These are phyloP conservation scores for Thraustochytrium striatum DNA, from an alignment of 352 stramenopile genomes.

Conservation along the genomic window DNA sequence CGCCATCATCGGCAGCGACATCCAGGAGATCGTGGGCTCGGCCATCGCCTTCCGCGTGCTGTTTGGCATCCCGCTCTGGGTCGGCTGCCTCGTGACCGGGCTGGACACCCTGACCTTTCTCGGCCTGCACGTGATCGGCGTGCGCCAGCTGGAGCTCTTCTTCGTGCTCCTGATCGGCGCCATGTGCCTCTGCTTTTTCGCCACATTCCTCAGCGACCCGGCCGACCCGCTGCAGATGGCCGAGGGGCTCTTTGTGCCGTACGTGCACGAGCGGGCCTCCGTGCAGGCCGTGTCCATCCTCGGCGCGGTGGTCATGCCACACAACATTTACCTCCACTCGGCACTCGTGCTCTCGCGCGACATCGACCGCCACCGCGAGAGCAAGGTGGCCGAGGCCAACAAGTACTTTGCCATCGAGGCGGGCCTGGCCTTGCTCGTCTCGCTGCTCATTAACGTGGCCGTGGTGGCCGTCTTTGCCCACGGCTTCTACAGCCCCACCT, in stretches of 20 bases:
- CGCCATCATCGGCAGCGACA: constrained; percentile 81
- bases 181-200: constrained; percentile 87
- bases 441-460: constrained; percentile 89
- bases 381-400: constrained; percentile 73
- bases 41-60: constrained; percentile 83
- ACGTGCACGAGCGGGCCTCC: constrained; percentile 67
- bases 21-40: constrained; percentile 83
- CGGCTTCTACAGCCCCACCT: constrained; percentile 73
- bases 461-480: constrained; percentile 87
- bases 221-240: constrained; percentile 66
- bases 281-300: constrained; percentile 82
- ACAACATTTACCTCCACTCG: constrained; percentile 92
- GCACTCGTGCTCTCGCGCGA: constrained; percentile 69
- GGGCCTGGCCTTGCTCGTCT: constrained; percentile 79
- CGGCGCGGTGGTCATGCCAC: constrained; percentile 90
- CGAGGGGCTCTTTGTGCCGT: constrained; percentile 70
- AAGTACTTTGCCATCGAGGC: constrained; percentile 90
- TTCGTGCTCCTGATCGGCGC: constrained; percentile 83
- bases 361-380: constrained; percentile 51
- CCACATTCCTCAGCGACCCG: constrained; percentile 77
- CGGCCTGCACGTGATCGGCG: constrained; percentile 79
- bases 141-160: constrained; percentile 84
- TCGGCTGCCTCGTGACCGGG: constrained; percentile 72
- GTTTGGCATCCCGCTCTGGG: constrained; percentile 77
- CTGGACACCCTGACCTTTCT: constrained; percentile 91